Evolutionary conservation across 2,329 filamentous ascomycete species (phyloP).

Genomic region (Xylariaceae sp.): DNA sequence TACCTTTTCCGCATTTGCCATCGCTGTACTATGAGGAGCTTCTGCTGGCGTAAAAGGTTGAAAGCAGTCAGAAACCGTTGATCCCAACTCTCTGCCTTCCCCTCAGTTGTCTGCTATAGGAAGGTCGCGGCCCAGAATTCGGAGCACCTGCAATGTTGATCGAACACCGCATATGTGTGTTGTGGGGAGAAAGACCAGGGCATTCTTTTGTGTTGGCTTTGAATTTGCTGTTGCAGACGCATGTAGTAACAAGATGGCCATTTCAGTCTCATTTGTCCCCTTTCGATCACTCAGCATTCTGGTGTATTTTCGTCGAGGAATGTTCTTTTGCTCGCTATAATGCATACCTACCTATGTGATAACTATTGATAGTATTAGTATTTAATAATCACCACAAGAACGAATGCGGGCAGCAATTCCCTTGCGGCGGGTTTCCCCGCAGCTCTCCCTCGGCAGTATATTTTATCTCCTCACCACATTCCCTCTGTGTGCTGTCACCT

Average conservation of each 20-base stretch:
- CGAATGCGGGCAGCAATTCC: no score
- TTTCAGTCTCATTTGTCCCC: no score
- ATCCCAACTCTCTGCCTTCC: conserved; percentile 4
- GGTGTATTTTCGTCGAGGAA: no score
- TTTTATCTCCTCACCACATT: conserved; percentile 12
- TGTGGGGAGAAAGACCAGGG: conserved; percentile 3
- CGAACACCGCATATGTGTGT: conserved; percentile 6
- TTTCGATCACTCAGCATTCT: no score
- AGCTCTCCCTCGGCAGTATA: conserved; percentile 5
- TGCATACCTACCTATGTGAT: no score
- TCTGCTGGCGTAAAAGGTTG: no score
- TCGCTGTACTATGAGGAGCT: no score
- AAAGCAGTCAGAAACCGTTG: conserved; percentile 5
- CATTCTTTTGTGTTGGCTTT: neutral
- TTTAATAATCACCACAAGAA: neutral
- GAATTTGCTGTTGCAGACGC: no score
- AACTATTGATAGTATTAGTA: no score
- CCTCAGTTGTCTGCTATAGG: conserved; percentile 8
- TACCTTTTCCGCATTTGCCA: no score
- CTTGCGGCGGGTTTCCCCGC: conserved; percentile 12
- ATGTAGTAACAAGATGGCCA: no score
- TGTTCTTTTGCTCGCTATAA: no score
- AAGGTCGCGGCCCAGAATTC: conserved; percentile 7
- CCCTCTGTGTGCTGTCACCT: conserved; percentile 9
- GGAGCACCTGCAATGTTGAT: conserved; percentile 10